Evolutionary conservation across 169 alveolate species (phyloP).

Genomic region (Cryptosporidium bovis): DNA sequence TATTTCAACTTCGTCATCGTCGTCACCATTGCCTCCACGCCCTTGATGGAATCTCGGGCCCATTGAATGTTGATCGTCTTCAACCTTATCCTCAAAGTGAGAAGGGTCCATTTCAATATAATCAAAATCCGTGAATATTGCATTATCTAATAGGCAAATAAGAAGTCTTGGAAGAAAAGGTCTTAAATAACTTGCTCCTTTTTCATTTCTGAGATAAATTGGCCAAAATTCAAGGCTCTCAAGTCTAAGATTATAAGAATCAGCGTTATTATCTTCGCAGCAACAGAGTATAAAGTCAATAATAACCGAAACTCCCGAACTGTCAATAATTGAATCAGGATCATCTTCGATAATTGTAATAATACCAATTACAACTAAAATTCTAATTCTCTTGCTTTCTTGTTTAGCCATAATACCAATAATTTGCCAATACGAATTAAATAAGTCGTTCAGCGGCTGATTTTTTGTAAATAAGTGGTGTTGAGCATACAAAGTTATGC

Average conservation of each 20-base stretch:
- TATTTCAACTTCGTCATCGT: slow-evolving; percentile 82
- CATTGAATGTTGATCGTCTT: slow-evolving; percentile 86
- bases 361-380: slow-evolving; percentile 27
- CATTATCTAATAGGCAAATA: slow-evolving; percentile 79
- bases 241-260: slow-evolving; percentile 80
- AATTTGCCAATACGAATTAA: slow-evolving; percentile 76
- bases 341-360: slow-evolving; percentile 75
- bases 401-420: slow-evolving; percentile 74
- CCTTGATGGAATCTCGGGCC: slow-evolving; percentile 83
- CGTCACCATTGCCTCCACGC: slow-evolving; percentile 76
- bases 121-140: slow-evolving; percentile 87
- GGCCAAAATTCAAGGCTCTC: slow-evolving; percentile 89
- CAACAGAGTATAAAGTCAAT: slow-evolving; percentile 82
- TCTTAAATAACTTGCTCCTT: slow-evolving; percentile 18
- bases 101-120: slow-evolving; percentile 89
- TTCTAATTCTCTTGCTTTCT: slow-evolving; percentile 8
- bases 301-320: slow-evolving; percentile 79
- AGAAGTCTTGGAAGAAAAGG: slow-evolving; percentile 64
- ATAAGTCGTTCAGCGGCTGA: slow-evolving; percentile 72
- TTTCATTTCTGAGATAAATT: slow-evolving; percentile 76
- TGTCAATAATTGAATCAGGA: slow-evolving; percentile 79
- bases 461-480: slow-evolving; percentile 63
- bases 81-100: slow-evolving; percentile 88
- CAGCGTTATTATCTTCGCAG: slow-evolving; percentile 78
- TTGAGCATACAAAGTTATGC: slow-evolving; percentile 70